These are phyloP conservation scores for Corymbia maculata DNA, from an alignment of 345 rosid genomes.

Conservation along the genomic window DNA sequence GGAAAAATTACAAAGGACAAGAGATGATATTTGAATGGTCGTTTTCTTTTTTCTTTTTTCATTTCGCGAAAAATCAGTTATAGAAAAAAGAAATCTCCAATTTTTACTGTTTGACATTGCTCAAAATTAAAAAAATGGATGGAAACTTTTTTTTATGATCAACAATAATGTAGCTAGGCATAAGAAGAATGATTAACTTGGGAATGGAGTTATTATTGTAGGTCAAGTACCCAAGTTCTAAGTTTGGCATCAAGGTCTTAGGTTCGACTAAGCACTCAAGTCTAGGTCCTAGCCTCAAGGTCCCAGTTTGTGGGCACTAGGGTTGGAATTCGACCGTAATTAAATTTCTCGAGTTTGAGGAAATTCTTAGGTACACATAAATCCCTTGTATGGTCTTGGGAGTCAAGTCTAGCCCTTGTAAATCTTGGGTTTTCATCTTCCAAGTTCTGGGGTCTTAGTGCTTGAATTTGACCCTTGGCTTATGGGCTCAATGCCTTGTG, in stretches of 20 bases:
- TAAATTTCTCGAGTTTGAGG: neutral
- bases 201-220: too few relatives aligned
- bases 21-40: too few relatives aligned
- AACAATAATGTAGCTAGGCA: neutral
- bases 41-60: too few relatives aligned
- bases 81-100: neutral
- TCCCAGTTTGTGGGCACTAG: neutral
- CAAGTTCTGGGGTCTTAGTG: neutral
- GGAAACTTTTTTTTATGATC: neutral
- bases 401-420: neutral
- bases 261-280: neutral
- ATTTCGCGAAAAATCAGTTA: too few relatives aligned
- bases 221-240: neutral
- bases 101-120: neutral
- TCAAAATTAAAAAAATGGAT: neutral
- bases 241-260: neutral
- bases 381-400: neutral
- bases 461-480: neutral
- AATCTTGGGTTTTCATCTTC: neutral
- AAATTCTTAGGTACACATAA: neutral
- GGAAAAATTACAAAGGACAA: too few relatives aligned
- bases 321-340: neutral
- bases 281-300: neutral
- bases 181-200: neutral
- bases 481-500: neutral